Evolutionary conservation across 2,329 filamentous ascomycete species (phyloP).

Genomic region (Ophiocordyceps camponoti-leonardi): DNA sequence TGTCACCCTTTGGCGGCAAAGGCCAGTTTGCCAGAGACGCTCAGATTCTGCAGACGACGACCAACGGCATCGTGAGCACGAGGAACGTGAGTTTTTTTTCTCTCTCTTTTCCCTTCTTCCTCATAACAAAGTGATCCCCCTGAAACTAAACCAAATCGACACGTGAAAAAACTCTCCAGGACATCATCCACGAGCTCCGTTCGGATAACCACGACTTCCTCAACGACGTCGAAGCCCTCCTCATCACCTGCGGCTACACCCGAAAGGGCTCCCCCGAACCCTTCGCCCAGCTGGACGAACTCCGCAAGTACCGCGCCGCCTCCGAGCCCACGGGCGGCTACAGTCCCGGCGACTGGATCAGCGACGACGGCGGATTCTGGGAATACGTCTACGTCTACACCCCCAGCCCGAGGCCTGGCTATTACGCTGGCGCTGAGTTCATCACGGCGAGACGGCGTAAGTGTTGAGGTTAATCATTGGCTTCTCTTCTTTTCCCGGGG

Average conservation of each 20-base stretch:
- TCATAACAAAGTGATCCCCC: no score
- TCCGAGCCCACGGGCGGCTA: background rate
- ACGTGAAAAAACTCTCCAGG: background rate
- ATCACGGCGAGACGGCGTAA: background rate
- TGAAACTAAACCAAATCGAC: no score
- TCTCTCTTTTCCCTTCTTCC: background rate
- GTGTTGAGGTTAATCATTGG: background rate
- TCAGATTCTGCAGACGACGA: background rate
- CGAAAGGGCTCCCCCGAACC: background rate
- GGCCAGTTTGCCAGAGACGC: background rate
- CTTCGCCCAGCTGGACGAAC: background rate
- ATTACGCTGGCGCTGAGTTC: background rate
- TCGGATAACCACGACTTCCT: background rate
- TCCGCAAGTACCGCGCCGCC: background rate
- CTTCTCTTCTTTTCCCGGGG: no score
- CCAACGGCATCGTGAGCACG: background rate
- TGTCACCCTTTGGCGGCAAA: background rate
- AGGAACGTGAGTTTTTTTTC: background rate
- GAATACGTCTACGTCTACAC: background rate
- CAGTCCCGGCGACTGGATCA: background rate
- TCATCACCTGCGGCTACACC: background rate
- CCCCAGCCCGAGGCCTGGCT: background rate
- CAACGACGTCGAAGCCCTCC: background rate
- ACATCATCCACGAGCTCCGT: background rate
- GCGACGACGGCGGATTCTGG: background rate